phyloP scores from a whole-genome alignment of 306 rosid species.

The Rosa persica region DNA sequence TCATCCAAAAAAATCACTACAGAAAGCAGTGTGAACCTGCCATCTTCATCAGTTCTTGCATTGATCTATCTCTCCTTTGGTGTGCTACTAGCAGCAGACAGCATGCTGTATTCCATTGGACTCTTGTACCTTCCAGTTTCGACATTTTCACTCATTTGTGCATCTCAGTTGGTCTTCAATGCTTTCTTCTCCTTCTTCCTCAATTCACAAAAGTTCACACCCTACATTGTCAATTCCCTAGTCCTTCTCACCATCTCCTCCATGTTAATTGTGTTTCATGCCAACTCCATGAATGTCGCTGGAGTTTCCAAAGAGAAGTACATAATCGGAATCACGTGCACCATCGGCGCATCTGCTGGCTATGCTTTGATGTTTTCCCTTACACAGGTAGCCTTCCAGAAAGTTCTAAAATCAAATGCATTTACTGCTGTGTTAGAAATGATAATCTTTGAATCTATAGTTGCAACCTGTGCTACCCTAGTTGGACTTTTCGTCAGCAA shows the following conservation, averaged over 20 bases:
- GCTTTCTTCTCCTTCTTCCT: constrained; percentile 59
- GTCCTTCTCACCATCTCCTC: constrained; percentile 55
- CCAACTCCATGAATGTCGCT: constrained; percentile 11
- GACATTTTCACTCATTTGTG: constrained; percentile 46
- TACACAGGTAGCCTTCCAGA: constrained; percentile 34
- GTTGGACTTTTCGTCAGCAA: constrained; percentile 45
- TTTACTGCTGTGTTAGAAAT: constrained; percentile 33
- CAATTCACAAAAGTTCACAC: constrained; percentile 49
- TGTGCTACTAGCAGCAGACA: constrained; percentile 30
- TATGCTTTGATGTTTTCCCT: constrained; percentile 38
- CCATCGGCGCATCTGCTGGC: constrained; percentile 41
- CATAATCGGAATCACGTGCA: constrained; percentile 44
- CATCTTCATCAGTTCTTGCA: constrained; percentile 20
- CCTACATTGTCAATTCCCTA: constrained; percentile 44
- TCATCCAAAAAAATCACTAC: neutral
- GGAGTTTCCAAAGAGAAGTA: constrained; percentile 34
- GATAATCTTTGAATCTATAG: constrained; percentile 24
- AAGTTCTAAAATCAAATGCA: constrained; percentile 26
- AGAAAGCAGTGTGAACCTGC: constrained; percentile 10
- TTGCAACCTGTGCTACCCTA: constrained; percentile 24
- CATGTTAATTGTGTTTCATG: constrained; percentile 43
- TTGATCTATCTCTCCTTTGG: constrained; percentile 36
- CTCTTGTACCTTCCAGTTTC: constrained; percentile 53
- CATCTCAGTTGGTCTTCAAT: constrained; percentile 53
- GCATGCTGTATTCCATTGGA: constrained; percentile 41